phyloP scores from a whole-genome alignment of 106 monocot genomes.

The Platanthera guangdongensis region DNA sequence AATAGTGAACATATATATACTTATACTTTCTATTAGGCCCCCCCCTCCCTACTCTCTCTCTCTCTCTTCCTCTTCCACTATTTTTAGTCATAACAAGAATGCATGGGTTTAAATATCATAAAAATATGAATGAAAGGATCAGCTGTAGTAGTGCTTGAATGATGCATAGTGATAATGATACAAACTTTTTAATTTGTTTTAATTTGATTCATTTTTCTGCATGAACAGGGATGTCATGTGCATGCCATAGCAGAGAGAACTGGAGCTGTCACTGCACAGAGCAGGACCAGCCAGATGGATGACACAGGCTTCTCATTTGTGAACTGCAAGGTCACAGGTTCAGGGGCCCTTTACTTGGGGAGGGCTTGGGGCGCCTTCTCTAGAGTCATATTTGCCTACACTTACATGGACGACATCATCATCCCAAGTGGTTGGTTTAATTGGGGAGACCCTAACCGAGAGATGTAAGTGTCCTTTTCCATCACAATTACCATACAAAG shows the following conservation, averaged over 20 bases:
- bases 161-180: no score
- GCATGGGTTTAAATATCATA: no score
- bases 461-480: slow-evolving; percentile 42
- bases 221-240: slow-evolving; percentile 58
- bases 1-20: no score
- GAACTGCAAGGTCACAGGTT: slow-evolving; percentile 86
- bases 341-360: slow-evolving; percentile 76
- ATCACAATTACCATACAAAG: no score
- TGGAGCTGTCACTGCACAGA: slow-evolving; percentile 87
- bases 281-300: slow-evolving; percentile 71
- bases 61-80: no score
- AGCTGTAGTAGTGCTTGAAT: no score
- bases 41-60: no score
- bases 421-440: slow-evolving; percentile 80
- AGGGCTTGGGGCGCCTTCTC: slow-evolving; percentile 92
- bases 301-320: slow-evolving; percentile 96
- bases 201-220: no score
- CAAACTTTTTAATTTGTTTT: no score
- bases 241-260: slow-evolving; percentile 73
- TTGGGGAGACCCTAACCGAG: slow-evolving; percentile 82
- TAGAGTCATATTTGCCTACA: slow-evolving; percentile 85
- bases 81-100: no score
- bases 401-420: slow-evolving; percentile 89
- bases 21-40: no score
- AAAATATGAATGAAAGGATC: no score